phyloP scores from a whole-genome alignment of 495 filamentous ascomycete species.

The Hypoxylon perforatum region DNA sequence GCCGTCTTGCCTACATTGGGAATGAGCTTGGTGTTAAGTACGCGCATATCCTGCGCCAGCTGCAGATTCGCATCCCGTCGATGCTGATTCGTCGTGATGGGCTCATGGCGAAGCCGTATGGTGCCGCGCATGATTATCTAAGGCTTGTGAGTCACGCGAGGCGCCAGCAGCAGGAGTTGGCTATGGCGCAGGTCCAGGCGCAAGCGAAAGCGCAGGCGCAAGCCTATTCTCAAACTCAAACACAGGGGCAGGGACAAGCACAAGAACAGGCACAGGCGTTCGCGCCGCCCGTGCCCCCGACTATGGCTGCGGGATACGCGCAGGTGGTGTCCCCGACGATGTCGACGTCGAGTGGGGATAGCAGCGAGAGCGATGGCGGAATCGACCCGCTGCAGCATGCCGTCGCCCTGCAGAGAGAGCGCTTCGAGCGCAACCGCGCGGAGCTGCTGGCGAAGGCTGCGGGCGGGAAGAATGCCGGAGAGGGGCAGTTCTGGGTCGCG shows the following conservation, averaged over 20 bases:
- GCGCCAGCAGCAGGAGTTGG: neutral
- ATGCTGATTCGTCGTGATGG: constrained; percentile 64
- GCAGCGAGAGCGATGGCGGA: constrained; percentile 2
- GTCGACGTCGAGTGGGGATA: constrained; percentile 1
- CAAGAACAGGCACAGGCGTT: neutral
- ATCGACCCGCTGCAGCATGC: constrained; percentile 50
- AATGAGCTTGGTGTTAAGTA: constrained; percentile 60
- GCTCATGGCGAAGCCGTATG: constrained; percentile 48
- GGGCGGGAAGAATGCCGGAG: constrained; percentile 31
- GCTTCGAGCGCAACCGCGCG: constrained; percentile 48
- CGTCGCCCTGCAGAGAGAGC: constrained; percentile 52
- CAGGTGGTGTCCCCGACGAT: constrained; percentile 47
- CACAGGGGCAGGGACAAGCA: too few species aligned
- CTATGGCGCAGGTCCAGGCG: too few species aligned
- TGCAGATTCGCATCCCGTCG: constrained; percentile 61
- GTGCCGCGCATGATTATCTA: constrained; percentile 42
- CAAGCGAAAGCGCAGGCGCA: too few species aligned
- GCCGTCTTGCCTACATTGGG: constrained; percentile 59
- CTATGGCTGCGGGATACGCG: constrained; percentile 28
- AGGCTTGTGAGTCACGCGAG: neutral
- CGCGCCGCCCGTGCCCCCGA: constrained; percentile 8
- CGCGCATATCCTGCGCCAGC: constrained; percentile 57
- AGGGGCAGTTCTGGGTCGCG: constrained; percentile 39
- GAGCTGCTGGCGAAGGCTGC: constrained; percentile 52
- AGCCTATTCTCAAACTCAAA: too few species aligned